phyloP scores from a whole-genome alignment of 2,329 filamentous ascomycete genomes.

The Aureobasidium sp. region DNA sequence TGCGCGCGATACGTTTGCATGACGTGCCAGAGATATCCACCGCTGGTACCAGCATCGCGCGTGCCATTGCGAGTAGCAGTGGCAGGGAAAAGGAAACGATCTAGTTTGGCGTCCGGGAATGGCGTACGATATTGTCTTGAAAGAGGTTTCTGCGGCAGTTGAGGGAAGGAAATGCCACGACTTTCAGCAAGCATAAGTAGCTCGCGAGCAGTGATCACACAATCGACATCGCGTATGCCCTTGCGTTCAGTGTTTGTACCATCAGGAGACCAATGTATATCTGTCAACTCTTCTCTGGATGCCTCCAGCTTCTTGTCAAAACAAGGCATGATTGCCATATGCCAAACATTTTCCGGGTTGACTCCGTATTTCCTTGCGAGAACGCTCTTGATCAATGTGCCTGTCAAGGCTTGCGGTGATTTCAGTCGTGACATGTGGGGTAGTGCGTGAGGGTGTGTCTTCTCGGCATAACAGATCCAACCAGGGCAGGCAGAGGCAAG shows the following conservation, averaged over 20 bases:
- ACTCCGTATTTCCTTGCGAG: conserved; percentile 66
- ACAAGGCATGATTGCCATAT: conserved; percentile 93
- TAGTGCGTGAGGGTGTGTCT: conserved; percentile 89
- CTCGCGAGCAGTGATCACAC: conserved; percentile 94
- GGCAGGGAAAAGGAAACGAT: conserved; percentile 64
- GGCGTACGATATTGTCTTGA: conserved; percentile 36
- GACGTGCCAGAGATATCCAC: conserved; percentile 81
- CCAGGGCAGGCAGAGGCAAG: conserved; percentile 89
- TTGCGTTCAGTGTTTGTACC: conserved; percentile 27
- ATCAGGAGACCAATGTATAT: conserved; percentile 57
- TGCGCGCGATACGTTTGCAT: conserved; percentile 64
- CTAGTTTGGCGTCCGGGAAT: conserved; percentile 66
- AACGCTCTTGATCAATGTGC: conserved; percentile 81
- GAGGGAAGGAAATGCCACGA: conserved; percentile 67
- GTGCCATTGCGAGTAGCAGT: conserved; percentile 27
- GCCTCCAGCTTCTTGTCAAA: conserved; percentile 99
- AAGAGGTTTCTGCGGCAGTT: conserved; percentile 53
- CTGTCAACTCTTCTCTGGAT: conserved; percentile 83
- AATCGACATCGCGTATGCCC: conserved; percentile 82
- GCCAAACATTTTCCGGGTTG: conserved; percentile 76
- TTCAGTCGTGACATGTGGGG: conserved; percentile 87
- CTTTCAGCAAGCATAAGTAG: conserved; percentile 81
- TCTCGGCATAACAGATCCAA: conserved; percentile 98
- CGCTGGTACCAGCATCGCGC: conserved; percentile 62
- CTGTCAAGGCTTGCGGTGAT: conserved; percentile 85